phyloP scores from a whole-genome alignment of 2,329 filamentous ascomycete genomes.

The Phyllachora maydis region DNA sequence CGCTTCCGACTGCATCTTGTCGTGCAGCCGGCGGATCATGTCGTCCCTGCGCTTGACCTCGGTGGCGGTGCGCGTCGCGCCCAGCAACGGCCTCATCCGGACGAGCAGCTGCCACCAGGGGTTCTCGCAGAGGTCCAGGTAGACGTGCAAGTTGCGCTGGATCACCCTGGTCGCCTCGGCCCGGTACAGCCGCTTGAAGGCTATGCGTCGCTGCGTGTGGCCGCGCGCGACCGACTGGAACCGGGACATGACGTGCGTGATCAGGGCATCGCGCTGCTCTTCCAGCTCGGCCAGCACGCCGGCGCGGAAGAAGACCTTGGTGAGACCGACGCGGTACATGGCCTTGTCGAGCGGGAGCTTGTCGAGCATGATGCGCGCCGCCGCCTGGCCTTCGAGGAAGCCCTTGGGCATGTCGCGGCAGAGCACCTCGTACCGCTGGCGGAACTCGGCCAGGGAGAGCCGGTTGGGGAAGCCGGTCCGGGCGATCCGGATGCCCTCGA shows the following conservation, averaged over 20 bases:
- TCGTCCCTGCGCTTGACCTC: slow-evolving; percentile 93
- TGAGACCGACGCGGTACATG: slow-evolving; percentile 82
- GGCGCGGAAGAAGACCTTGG: slow-evolving; percentile 94
- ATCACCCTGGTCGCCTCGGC: slow-evolving; percentile 90
- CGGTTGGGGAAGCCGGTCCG: slow-evolving; percentile 93
- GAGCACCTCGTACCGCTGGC: slow-evolving; percentile 87
- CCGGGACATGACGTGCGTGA: slow-evolving; percentile 78
- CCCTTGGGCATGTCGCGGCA: slow-evolving; percentile 76
- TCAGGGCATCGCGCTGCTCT: slow-evolving; percentile 82
- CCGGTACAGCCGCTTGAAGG: slow-evolving; percentile 83
- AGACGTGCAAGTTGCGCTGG: slow-evolving; percentile 82
- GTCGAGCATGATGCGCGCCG: slow-evolving; percentile 70
- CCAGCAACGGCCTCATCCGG: slow-evolving; percentile 86
- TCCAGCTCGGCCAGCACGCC: slow-evolving; percentile 92
- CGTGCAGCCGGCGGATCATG: slow-evolving; percentile 71
- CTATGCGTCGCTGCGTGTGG: slow-evolving; percentile 70
- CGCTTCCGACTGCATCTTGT: slow-evolving; percentile 60
- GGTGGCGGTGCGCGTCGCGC: slow-evolving; percentile 73
- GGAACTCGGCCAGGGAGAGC: slow-evolving; percentile 79
- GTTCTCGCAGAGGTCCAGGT: slow-evolving; percentile 72
- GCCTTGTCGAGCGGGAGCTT: slow-evolving; percentile 69
- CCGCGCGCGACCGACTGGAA: slow-evolving; percentile 89
- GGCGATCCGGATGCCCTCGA: slow-evolving; percentile 96
- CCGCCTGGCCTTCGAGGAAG: slow-evolving; percentile 77
- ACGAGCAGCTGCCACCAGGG: slow-evolving; percentile 96